Evolutionary conservation across 345 rosid species (phyloP).

Genomic region (Eucalyptus virginea): DNA sequence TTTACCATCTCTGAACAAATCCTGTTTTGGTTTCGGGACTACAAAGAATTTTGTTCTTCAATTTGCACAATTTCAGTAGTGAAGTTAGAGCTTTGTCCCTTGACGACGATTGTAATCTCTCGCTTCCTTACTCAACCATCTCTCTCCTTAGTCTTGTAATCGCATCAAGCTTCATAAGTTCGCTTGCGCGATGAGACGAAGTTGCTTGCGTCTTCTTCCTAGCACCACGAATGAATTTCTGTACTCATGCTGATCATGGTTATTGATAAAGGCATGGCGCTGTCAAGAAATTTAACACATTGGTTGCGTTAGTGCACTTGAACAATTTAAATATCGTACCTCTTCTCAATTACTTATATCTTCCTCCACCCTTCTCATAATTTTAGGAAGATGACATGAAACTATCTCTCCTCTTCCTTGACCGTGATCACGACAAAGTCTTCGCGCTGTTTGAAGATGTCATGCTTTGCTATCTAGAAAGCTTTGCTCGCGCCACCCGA

Average conservation of each 20-base stretch:
- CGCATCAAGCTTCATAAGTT: fast-evolving
- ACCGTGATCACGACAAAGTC: too few species aligned
- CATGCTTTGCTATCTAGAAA: too few species aligned
- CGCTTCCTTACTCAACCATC: not conserved
- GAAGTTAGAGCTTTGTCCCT: not conserved
- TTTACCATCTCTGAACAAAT: fast-evolving
- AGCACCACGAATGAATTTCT: fast-evolving
- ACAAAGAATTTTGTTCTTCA: not conserved
- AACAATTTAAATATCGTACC: fast-evolving
- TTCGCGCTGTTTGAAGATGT: too few species aligned
- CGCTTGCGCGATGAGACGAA: fast-evolving
- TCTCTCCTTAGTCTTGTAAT: not conserved
- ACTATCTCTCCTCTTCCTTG: too few species aligned
- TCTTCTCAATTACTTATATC: fast-evolving
- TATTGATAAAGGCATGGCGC: fast-evolving
- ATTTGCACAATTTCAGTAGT: not conserved
- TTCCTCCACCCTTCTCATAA: too few species aligned
- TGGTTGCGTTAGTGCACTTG: fast-evolving
- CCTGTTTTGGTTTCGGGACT: fast-evolving
- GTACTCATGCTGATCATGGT: fast-evolving
- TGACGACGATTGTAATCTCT: fast-evolving
- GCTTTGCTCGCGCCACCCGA: too few species aligned
- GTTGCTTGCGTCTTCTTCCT: too few species aligned
- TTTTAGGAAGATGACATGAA: too few species aligned
- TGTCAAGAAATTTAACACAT: too few species aligned